Evolutionary conservation across 768 basidiomycete genomes (phyloP), one percentile per base, ranked within the genome.

Genomic region (Phaeolepiota aurea): DNA sequence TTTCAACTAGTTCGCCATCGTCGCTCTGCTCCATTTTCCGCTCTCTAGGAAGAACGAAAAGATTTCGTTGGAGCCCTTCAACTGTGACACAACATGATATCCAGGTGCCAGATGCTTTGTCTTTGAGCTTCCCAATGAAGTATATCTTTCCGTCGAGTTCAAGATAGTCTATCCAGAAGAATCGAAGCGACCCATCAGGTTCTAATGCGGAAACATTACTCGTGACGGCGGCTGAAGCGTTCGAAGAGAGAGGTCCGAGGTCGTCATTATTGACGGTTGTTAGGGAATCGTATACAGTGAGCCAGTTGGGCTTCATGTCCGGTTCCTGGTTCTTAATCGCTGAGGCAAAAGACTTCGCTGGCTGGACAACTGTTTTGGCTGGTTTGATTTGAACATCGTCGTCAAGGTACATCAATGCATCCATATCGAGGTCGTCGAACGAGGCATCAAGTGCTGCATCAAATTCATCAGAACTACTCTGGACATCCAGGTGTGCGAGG

Each of bases 141-240:
- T 89, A 84, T 3, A 99, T 66, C 44, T 75, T 77, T 12, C 92
- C 94, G 12, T 85, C 76, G 36, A 77, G 73, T 55, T 98, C 91
- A 22, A 93, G 77, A 53, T 90, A 90, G 55, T 99, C 96, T 15
- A 97, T 68, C 96, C 96, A 99, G 68, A 83, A 99, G 69, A 99
- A 92, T 19, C 75, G 76, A 11, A 98, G 64, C 2, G 80, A 85
- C 1, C 89, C 91, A 48, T 96, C 90, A 3, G 75, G 63, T 53
- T 97, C 89, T 2, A 92, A 69, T 0, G 82, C 82, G 31, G 74
- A 72, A 4, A 79, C 48, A 15, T 68, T 54, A 54, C 53, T 54
- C 37, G 68, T 45, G 37, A 71, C 63, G 34, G 55, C 46, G 3
- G 66, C 49, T 4, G 64, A 59, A 12, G 58, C 54, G 3, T 59